These are phyloP conservation scores for Yarrowia sp. DNA, from an alignment of 805 yeast species.

Conservation along the genomic window DNA sequence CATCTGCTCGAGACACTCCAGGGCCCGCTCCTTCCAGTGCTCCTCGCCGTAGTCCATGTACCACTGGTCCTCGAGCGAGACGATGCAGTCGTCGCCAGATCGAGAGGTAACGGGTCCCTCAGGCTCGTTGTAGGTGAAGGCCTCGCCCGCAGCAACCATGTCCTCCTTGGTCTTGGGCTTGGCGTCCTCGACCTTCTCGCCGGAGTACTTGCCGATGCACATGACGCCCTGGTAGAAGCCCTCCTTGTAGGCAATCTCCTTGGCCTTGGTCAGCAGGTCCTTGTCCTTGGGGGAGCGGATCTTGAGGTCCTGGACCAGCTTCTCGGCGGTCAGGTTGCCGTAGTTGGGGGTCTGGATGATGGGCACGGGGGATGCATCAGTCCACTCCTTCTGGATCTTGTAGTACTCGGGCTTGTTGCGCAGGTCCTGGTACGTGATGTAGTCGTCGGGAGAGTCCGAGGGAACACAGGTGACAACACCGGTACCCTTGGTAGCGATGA, in stretches of 20 bases:
- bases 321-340: slow-evolving; percentile 86
- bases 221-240: slow-evolving; percentile 89
- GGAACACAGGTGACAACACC: slow-evolving; percentile 99
- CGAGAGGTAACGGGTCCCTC: slow-evolving; percentile 87
- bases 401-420: slow-evolving; percentile 88
- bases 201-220: slow-evolving; percentile 76
- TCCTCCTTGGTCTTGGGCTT: slow-evolving; percentile 84
- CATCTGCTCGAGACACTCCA: slow-evolving; percentile 74
- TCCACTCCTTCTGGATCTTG: slow-evolving; percentile 84
- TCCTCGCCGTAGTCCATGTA: slow-evolving; percentile 96
- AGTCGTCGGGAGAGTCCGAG: slow-evolving; percentile 98
- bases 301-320: slow-evolving; percentile 77
- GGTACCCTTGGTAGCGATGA: slow-evolving; percentile 87
- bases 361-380: slow-evolving; percentile 65
- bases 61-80: slow-evolving; percentile 98
- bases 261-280: slow-evolving; percentile 82
- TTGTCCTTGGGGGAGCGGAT: slow-evolving; percentile 93
- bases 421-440: slow-evolving; percentile 77
- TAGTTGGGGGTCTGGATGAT: slow-evolving; percentile 78
- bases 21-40: slow-evolving; percentile 76
- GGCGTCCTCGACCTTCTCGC: slow-evolving; percentile 87
- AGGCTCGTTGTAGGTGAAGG: slow-evolving; percentile 92
- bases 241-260: slow-evolving; percentile 93
- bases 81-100: slow-evolving; percentile 95
- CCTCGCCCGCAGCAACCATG: slow-evolving; percentile 69